These are phyloP conservation scores for Amphibolis antarctica DNA, from an alignment of 106 monocot species.

Conservation along the genomic window DNA sequence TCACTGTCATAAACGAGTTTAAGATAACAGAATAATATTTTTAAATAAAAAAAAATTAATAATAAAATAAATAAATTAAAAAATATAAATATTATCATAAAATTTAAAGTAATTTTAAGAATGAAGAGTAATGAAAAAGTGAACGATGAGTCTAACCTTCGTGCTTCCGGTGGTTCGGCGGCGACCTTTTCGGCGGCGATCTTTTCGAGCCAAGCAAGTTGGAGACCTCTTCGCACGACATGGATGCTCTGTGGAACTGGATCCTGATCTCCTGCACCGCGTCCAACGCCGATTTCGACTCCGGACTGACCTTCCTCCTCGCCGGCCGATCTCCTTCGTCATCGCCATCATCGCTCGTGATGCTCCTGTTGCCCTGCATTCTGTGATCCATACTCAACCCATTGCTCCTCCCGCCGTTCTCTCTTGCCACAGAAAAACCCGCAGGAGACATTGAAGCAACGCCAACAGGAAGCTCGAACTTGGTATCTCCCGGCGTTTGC, in stretches of 20 bases:
- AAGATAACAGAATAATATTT: too few relatives aligned
- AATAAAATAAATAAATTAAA: too few relatives aligned
- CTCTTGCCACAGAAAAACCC: neutral
- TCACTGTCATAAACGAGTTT: too few relatives aligned
- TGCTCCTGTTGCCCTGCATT: neutral
- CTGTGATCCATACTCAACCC: conserved; percentile 5
- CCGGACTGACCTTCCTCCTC: conserved; percentile 2
- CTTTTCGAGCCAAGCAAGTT: conserved; percentile 22
- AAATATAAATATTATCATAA: too few relatives aligned
- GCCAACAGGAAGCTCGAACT: neutral
- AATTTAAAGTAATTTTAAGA: too few relatives aligned
- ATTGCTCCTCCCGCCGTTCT: conserved; percentile 4
- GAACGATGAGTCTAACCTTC: conserved; percentile 13
- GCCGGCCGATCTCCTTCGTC: neutral
- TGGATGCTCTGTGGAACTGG: conserved; percentile 24
- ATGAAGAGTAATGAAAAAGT: too few relatives aligned
- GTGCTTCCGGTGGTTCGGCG: conserved; percentile 6
- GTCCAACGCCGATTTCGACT: conserved; percentile 3
- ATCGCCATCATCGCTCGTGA: neutral
- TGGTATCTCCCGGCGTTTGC: conserved; percentile 49
- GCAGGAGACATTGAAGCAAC: neutral
- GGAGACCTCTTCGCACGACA: conserved; percentile 14
- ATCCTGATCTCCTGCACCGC: conserved; percentile 20
- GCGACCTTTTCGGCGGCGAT: too few relatives aligned
- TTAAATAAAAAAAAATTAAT: too few relatives aligned